Percentiles rank a stretch among this genome's conserved stretches.
Conservation (phyloP, 2,329 filamentous ascomycete species). For the Cladosporium colombiae region DNA sequence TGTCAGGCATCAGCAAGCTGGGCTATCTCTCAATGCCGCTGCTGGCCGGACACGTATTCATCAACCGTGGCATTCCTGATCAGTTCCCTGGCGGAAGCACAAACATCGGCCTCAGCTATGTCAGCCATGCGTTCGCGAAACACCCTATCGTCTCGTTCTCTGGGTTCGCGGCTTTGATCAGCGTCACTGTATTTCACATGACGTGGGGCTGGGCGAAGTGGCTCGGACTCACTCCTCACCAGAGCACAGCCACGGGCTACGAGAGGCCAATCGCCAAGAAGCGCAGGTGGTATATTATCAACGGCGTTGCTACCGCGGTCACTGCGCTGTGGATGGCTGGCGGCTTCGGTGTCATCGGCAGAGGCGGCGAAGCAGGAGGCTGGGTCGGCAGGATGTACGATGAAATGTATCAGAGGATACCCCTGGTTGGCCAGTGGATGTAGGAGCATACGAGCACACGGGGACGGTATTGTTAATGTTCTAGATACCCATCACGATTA, state of each 20-base stretch:
- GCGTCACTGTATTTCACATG: slow-evolving; percentile 71
- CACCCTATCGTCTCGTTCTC: slow-evolving; percentile 66
- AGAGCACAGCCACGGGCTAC: slow-evolving; percentile 52
- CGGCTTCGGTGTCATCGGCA: slow-evolving; percentile 74
- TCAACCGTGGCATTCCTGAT: slow-evolving; percentile 76
- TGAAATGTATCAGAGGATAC: slow-evolving; percentile 65
- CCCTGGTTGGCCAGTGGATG: slow-evolving; percentile 55
- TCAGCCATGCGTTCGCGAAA: slow-evolving; percentile 79
- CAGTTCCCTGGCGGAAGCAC: slow-evolving; percentile 79
- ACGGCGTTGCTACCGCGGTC: slow-evolving; percentile 61
- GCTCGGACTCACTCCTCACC: slow-evolving; percentile 64
- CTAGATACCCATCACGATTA: slow-evolving; percentile 18
- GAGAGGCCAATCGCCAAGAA: slow-evolving; percentile 57
- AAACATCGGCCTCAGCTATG: slow-evolving; percentile 80
- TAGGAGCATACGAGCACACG: not conserved
- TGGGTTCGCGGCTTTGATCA: slow-evolving; percentile 69
- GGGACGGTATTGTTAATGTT: not conserved
- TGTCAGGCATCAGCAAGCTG: slow-evolving; percentile 69
- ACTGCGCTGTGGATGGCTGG: slow-evolving; percentile 78
- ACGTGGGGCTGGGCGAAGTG: slow-evolving; percentile 85
- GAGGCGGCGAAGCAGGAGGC: slow-evolving; percentile 67
- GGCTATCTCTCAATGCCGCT: slow-evolving; percentile 71
- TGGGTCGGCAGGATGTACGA: slow-evolving; percentile 85
- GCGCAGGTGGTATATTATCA: slow-evolving; percentile 70
- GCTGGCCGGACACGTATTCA: slow-evolving; percentile 68